Evolutionary conservation across 2,329 filamentous ascomycete species (phyloP), one percentile per base, ranked within the genome.

Genomic region (Dothiorella sarmentorum): DNA sequence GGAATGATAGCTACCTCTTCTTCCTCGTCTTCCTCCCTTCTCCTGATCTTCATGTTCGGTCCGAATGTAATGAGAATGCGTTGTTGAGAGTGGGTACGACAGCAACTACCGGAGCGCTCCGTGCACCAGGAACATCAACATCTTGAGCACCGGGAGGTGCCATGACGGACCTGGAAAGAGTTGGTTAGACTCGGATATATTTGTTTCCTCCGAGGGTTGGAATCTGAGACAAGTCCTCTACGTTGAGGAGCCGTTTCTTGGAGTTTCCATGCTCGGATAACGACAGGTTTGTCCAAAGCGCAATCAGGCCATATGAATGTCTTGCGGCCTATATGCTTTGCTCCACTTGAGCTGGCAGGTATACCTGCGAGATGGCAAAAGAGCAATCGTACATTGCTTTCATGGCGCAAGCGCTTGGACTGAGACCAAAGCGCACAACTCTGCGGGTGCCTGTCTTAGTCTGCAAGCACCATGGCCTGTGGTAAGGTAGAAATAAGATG

Each of bases 1-100:
- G 53, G 40, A 57, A 45, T 37, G 43, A 45, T 24, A 52, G 17
- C 33, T 24, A 56, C 27, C 43, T 57, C n/a, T 45, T 57, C 53
- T 56, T 44, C 52, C 29, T 27, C 31, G n/a, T 57, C n/a, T 24
- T 35, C 22, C 53, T 47, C 27, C 31, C 17, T 47, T 57, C 47
- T 52, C 47, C 47, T 52, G 47, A 52, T 52, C 47, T 37, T 38
- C 47, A 31, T 17, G 13, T 38, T 52, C 47, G 47, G 47, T 26
- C 47, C 47, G 47, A 52, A 4, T 52, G 4, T 51, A 31, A n/a
- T 52, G 47, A 52, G 47, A 27, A 33, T 38, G 31, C 31, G 31
- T 37, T 52, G 47, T 52, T 37, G 31, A 10, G 47, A 52, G 47
- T 52, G 47, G 47, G 31, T 52, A 52, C 47, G 7, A 52, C 47